Evolutionary conservation across 1,284 basidiomycete species (phyloP).

Genomic region (Malassezia caprae): DNA sequence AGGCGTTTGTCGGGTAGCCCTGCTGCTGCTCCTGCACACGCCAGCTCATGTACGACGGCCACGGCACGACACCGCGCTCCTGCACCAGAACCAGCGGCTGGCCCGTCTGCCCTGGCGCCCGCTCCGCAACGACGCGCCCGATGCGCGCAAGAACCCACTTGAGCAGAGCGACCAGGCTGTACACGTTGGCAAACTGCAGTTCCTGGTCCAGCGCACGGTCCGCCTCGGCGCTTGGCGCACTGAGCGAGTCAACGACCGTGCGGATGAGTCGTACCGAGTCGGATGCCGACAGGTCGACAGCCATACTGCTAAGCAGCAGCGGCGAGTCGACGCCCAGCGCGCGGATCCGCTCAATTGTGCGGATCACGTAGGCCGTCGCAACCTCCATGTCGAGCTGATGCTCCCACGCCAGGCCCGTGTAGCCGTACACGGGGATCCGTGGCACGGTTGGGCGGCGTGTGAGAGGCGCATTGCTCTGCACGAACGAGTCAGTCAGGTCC

Average conservation of each 20-base stretch:
- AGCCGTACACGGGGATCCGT: conserved; percentile 26
- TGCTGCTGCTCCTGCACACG: conserved; percentile 30
- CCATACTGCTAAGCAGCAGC: conserved; percentile 45
- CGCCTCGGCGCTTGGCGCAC: not conserved
- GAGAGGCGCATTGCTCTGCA: not conserved
- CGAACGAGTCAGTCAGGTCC: not conserved
- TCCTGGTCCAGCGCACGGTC: conserved; percentile 27
- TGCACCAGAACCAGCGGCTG: conserved; percentile 31
- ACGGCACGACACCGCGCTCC: conserved; percentile 41
- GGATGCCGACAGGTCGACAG: conserved; percentile 34
- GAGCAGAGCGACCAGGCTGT: conserved; percentile 43
- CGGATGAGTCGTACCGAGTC: conserved; percentile 30
- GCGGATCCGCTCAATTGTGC: conserved; percentile 32
- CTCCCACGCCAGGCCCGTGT: conserved; percentile 32
- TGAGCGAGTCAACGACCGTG: conserved; percentile 16
- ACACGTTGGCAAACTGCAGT: conserved; percentile 36
- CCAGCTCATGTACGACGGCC: conserved; percentile 38
- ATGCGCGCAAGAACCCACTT: conserved; percentile 46
- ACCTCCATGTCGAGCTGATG: conserved; percentile 24
- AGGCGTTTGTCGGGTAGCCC: conserved; percentile 23
- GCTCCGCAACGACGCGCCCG: conserved; percentile 38
- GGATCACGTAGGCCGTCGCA: conserved; percentile 25
- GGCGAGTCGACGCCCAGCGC: conserved; percentile 33
- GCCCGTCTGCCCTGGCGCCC: conserved; percentile 13
- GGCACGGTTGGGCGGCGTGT: not conserved